Base-by-base conservation (phyloP, 1,284 basidiomycete genomes). In the Paramarasmius palmivorus region DNA sequence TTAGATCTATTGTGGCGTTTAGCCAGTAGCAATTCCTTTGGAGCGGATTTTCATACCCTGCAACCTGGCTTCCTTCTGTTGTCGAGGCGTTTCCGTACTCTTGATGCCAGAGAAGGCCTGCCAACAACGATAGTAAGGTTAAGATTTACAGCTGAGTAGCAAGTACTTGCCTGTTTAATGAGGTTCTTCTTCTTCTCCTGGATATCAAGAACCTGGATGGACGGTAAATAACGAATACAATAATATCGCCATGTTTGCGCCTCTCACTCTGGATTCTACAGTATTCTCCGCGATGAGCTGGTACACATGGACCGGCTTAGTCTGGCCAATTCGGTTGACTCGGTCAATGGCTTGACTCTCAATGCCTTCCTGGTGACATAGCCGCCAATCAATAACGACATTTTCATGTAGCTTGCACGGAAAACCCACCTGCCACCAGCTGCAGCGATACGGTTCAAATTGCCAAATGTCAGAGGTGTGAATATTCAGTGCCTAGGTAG, bases 301-400 rank as follows among this genome's bases (percentile, higher is more conserved):
- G 65, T 92, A 95, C 14, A 95, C 92, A 54, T 89, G 84, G 34
- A 95, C 91, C 0, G 81, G 75, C 65, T 87, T 90, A 59, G 73
- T 89, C 68, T 93, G 92, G 9, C 92, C 92, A 60, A 93, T 92
- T 51, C 86, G 70, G 56, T 85, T 71, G 9, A 72, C 65, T 61
- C 93, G 77, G 66, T 95, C 93, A 55, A 95, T 90, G 0, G 93
- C 93, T 65, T 95, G 91, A 55, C 83, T 84, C 70, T 95, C 93
- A 41, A 95, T 94, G 2, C 93, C 91, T 62, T 92, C 90, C 75
- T 90, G 29, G 59, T 61, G 58, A 55, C 34, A 44, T n/a, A 19
- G 45, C 29, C 45, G 17, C 17, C 19, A 37, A 22, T n/a, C 17
- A 42, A 23, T 37, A 17, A 9, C n/a, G 37, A 52, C 44, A 17